These are phyloP conservation scores for Ceratocystiopsis minuta DNA, from an alignment of 2,329 filamentous ascomycete species.

Conservation along the genomic window DNA sequence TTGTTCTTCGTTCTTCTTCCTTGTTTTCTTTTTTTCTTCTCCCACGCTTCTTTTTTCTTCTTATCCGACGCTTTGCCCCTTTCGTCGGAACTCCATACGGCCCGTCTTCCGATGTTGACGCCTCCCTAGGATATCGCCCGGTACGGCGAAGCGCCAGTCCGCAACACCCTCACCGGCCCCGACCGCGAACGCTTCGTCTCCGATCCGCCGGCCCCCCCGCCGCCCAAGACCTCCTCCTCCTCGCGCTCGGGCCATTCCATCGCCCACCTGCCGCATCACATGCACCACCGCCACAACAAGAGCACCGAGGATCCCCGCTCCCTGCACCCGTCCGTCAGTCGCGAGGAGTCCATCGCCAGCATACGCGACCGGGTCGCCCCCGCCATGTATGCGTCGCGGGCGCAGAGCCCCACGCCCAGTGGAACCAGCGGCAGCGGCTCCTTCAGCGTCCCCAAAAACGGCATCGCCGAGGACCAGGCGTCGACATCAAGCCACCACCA, in stretches of 20 bases:
- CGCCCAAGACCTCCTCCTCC: slow-evolving; percentile 45
- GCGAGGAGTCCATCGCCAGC: slow-evolving; percentile 50
- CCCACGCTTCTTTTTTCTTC: background rate
- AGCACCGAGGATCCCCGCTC: slow-evolving; percentile 49
- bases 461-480: slow-evolving; percentile 33
- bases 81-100: background rate
- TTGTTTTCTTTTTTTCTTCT: slow-evolving; percentile 3
- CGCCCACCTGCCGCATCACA: slow-evolving; percentile 44
- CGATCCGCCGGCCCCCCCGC: slow-evolving; percentile 27
- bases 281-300: slow-evolving; percentile 44
- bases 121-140: slow-evolving; percentile 48
- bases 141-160: slow-evolving; percentile 62
- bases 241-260: slow-evolving; percentile 40
- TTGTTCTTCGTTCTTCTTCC: slow-evolving; percentile 6
- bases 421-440: slow-evolving; percentile 33
- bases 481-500: slow-evolving; percentile 17
- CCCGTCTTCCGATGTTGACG: background rate
- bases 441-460: slow-evolving; percentile 23
- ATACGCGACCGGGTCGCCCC: slow-evolving; percentile 30
- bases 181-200: slow-evolving; percentile 50
- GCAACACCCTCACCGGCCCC: slow-evolving; percentile 48
- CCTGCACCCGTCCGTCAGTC: slow-evolving; percentile 52
- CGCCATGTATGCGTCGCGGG: slow-evolving; percentile 35
- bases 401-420: slow-evolving; percentile 70
- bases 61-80: background rate